A percentile compares a stretch with the other conserved stretches of the same genome.
These are phyloP conservation scores for Grigorovia humatica DNA, from an alignment of 805 yeast species.

Conservation along the genomic window DNA sequence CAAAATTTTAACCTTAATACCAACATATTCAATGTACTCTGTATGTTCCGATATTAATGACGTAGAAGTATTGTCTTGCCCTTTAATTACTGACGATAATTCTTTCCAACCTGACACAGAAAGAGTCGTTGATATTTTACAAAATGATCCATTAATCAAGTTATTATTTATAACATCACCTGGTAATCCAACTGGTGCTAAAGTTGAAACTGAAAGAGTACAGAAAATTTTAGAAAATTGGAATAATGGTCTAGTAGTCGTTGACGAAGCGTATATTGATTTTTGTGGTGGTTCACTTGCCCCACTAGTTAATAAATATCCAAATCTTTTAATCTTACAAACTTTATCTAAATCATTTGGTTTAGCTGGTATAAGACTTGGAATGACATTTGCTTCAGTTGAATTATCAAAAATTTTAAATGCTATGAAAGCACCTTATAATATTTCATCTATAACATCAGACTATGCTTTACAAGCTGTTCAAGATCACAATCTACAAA, in stretches of 20 bases:
- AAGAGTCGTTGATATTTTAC: constrained; percentile 41
- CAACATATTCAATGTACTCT: constrained; percentile 95
- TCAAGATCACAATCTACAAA: constrained; percentile 40
- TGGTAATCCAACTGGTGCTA: constrained; percentile 87
- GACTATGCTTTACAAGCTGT: constrained; percentile 69
- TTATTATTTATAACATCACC: constrained; percentile 84
- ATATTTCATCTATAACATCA: constrained; percentile 74
- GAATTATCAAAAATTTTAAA: constrained; percentile 61
- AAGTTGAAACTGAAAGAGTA: constrained; percentile 41
- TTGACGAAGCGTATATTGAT: constrained; percentile 94
- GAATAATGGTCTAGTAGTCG: constrained; percentile 72
- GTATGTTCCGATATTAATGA: constrained; percentile 89
- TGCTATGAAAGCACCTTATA: constrained; percentile 93
- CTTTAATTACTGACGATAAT: constrained; percentile 45
- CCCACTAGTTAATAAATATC: constrained; percentile 70
- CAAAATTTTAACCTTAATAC: constrained; percentile 79
- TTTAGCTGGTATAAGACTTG: constrained; percentile 86
- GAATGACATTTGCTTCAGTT: constrained; percentile 59
- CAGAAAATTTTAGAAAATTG: constrained; percentile 36
- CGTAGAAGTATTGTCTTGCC: constrained; percentile 64
- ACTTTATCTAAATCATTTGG: constrained; percentile 94
- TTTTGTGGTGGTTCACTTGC: constrained; percentile 69
- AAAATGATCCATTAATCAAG: constrained; percentile 53
- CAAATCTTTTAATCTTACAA: constrained; percentile 79
- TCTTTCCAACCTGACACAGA: constrained; percentile 55